Conservation (phyloP, 495 filamentous ascomycete species). For the Penicillium salamii region DNA sequence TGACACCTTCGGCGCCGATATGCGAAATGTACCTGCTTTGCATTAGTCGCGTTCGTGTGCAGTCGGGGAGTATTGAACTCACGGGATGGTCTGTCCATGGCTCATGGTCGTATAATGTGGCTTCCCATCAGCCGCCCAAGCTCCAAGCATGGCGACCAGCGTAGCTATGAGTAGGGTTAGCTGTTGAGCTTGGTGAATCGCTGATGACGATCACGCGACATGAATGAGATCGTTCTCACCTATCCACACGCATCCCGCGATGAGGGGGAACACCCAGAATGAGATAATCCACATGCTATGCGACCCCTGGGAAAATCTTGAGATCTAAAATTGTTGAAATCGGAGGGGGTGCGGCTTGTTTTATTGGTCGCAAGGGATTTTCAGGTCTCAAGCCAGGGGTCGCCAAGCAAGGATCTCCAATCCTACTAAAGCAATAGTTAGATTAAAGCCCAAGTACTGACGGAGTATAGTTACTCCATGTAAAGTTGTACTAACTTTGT, state of each 20-base stretch:
- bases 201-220: neutral
- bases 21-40: conserved; percentile 56
- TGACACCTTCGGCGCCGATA: conserved; percentile 63
- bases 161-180: conserved; percentile 38
- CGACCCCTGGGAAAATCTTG: conserved; percentile 1
- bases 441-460: no score
- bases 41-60: neutral
- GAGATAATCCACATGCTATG: conserved; percentile 33
- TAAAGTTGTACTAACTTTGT: neutral
- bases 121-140: conserved; percentile 59
- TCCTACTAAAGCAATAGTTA: no score
- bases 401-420: neutral
- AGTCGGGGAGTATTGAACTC: conserved; percentile 19
- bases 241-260: conserved; percentile 69
- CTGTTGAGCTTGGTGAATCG: neutral
- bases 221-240: conserved; percentile 29
- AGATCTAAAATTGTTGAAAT: neutral
- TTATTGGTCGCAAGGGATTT: conserved; percentile 5
- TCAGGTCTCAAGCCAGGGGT: neutral
- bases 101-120: conserved; percentile 61
- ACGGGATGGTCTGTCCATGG: conserved; percentile 58
- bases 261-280: conserved; percentile 65
- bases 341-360: neutral
- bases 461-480: neutral
- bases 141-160: conserved; percentile 56